Percentiles rank a stretch among this genome's conserved stretches.
Evolutionary conservation across 1,284 basidiomycete genomes (phyloP).

Genomic region (Papiliotrema laurentii): DNA sequence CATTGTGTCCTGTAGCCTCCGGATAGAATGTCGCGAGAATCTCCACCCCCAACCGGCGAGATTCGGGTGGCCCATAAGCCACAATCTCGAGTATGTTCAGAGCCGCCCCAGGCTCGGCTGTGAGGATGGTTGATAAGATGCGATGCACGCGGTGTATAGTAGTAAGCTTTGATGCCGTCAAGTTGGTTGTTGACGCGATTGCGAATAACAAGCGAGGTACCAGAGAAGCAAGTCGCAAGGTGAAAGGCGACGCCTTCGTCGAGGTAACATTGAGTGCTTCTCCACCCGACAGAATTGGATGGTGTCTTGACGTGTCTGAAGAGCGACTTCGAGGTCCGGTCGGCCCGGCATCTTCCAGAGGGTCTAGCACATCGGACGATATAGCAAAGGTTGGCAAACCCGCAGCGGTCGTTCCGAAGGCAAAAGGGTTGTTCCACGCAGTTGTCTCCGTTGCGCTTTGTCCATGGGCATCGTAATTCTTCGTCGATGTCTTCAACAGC

Average conservation of each 20-base stretch:
- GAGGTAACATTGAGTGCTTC: conserved; percentile 19
- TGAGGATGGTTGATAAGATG: conserved; percentile 58
- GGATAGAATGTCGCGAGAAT: conserved; percentile 64
- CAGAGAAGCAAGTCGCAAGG: conserved; percentile 18
- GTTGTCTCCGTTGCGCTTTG: too few relatives aligned
- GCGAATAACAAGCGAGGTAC: conserved; percentile 30
- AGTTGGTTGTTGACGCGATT: conserved; percentile 26
- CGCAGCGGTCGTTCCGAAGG: background rate
- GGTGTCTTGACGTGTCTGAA: too few relatives aligned
- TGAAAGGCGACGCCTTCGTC: conserved; percentile 6
- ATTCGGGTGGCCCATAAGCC: conserved; percentile 59
- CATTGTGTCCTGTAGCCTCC: conserved; percentile 60
- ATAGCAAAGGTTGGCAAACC: conserved; percentile 16
- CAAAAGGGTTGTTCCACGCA: too few relatives aligned
- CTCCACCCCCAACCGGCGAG: conserved; percentile 57
- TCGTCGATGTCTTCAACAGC: conserved; percentile 18
- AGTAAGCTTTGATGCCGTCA: conserved; percentile 21
- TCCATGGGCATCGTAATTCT: conserved; percentile 18
- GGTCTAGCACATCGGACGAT: conserved; percentile 10
- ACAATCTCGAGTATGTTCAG: conserved; percentile 65
- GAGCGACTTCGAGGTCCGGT: too few relatives aligned
- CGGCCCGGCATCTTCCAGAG: too few relatives aligned
- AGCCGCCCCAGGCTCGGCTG: conserved; percentile 62
- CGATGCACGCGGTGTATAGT: conserved; percentile 57
- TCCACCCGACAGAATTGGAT: conserved; percentile 11